A percentile compares a stretch with the other conserved stretches of the same genome.
Evolutionary conservation across 1,284 basidiomycete species (phyloP).

Genomic region (Sporisorium iseilematis-ciliati): DNA sequence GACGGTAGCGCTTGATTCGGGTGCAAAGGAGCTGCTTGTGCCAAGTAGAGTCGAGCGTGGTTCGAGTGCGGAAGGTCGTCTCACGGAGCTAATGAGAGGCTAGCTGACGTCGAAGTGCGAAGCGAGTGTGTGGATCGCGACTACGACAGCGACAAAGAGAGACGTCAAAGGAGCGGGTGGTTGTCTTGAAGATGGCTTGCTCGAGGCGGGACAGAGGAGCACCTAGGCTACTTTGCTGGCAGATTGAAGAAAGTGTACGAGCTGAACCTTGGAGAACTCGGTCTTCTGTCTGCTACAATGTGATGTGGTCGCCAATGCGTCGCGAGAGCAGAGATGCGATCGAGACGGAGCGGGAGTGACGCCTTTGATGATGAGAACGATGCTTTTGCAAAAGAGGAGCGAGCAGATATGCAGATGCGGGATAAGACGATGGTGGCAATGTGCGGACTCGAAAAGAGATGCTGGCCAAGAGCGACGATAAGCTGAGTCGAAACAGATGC

Average conservation of each 20-base stretch:
- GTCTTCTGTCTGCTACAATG: background rate
- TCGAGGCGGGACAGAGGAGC: background rate
- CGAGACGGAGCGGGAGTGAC: background rate
- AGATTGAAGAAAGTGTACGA: background rate
- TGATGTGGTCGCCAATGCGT: background rate
- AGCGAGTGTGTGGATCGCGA: too few species aligned
- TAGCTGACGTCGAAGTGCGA: background rate
- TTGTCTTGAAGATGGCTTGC: background rate
- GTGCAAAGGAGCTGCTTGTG: background rate
- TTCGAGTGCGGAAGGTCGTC: background rate
- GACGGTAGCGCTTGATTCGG: background rate
- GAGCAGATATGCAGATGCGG: conserved; percentile 24
- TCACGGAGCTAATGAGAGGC: background rate
- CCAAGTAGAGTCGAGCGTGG: too few species aligned
- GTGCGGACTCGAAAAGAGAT: conserved; percentile 1
- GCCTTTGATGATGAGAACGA: background rate
- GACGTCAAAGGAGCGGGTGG: background rate
- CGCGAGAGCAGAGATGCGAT: background rate
- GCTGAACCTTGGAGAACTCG: too few species aligned
- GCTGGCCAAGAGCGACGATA: background rate
- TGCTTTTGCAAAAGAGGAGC: conserved; percentile 13
- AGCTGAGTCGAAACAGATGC: conserved; percentile 6
- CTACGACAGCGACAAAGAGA: background rate
- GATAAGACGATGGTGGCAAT: background rate
- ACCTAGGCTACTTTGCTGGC: background rate